Conservation (phyloP, 805 yeast genomes). For the Yarrowia hollandica region DNA sequence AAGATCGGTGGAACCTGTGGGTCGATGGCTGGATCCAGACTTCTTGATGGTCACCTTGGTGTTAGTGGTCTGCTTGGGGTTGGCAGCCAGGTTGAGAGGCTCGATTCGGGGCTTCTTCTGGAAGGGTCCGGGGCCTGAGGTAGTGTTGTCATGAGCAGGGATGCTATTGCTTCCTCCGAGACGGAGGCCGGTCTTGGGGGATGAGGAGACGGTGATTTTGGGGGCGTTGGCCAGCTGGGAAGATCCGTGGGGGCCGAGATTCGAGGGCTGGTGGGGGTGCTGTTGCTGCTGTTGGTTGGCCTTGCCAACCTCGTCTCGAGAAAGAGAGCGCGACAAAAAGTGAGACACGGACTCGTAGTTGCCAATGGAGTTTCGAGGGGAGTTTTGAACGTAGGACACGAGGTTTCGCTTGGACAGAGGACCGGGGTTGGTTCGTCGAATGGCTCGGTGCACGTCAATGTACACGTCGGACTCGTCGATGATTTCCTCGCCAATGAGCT, state of each 20-base stretch:
- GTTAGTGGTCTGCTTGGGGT: constrained; percentile 63
- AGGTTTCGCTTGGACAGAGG: constrained; percentile 38
- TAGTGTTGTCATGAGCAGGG: background rate
- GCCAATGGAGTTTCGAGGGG: constrained; percentile 20
- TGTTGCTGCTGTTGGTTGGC: background rate
- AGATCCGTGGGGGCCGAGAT: constrained; percentile 7
- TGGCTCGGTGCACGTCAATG: constrained; percentile 84
- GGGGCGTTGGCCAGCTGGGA: constrained; percentile 11
- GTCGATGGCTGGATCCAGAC: constrained; percentile 2
- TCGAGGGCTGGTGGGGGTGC: background rate
- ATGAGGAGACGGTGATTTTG: background rate
- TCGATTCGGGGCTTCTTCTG: constrained; percentile 41
- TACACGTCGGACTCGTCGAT: constrained; percentile 95
- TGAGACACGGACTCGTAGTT: constrained; percentile 14
- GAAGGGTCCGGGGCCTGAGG: constrained; percentile 18
- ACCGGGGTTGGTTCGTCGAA: constrained; percentile 53
- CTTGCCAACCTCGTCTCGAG: constrained; percentile 7
- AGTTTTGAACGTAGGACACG: constrained; percentile 14
- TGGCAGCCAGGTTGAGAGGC: constrained; percentile 66
- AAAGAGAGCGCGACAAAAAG: constrained; percentile 14
- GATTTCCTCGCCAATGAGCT: constrained; percentile 94
- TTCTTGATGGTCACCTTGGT: constrained; percentile 64
- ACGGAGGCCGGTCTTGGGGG: constrained; percentile 10
- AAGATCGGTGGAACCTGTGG: background rate
- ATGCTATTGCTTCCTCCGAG: background rate